Conservation (phyloP, 108 stramenopile genomes). For the Cyclotella cryptica region DNA sequence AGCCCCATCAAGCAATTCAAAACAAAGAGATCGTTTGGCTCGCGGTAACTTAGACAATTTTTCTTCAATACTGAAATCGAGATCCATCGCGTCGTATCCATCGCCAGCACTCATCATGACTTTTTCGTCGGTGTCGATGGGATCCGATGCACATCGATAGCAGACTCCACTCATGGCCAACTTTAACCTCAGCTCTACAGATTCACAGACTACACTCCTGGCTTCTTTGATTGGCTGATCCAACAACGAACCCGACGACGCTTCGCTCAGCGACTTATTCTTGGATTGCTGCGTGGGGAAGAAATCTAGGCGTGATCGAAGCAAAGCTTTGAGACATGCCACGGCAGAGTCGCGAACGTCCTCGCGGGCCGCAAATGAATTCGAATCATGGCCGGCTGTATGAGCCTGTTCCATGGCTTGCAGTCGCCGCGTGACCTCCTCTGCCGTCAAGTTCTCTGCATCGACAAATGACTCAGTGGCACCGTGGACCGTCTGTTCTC, state of each 20-base stretch:
- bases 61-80: conserved; percentile 47
- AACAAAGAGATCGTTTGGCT: conserved; percentile 75
- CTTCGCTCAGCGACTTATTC: neutral
- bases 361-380: conserved; percentile 9
- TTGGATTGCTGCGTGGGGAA: conserved; percentile 48
- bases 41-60: conserved; percentile 72
- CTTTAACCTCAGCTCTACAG: conserved; percentile 54
- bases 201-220: conserved; percentile 41
- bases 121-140: conserved; percentile 17
- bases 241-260: neutral
- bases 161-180: conserved; percentile 56
- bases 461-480: conserved; percentile 32
- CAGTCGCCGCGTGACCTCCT: conserved; percentile 34
- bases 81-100: conserved; percentile 40
- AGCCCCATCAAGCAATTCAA: conserved; percentile 61
- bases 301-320: conserved; percentile 28
- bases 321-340: conserved; percentile 48
- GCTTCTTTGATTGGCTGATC: conserved; percentile 24
- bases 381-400: neutral
- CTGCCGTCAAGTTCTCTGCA: conserved; percentile 26
- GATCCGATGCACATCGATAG: conserved; percentile 62
- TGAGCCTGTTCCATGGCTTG: conserved; percentile 27
- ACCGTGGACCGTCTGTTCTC: conserved; percentile 34
- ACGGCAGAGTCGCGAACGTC: conserved; percentile 72
- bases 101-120: conserved; percentile 38